These are phyloP conservation scores for Trypanosoma boissoni DNA, from an alignment of 208 protist genomes.

Conservation along the genomic window DNA sequence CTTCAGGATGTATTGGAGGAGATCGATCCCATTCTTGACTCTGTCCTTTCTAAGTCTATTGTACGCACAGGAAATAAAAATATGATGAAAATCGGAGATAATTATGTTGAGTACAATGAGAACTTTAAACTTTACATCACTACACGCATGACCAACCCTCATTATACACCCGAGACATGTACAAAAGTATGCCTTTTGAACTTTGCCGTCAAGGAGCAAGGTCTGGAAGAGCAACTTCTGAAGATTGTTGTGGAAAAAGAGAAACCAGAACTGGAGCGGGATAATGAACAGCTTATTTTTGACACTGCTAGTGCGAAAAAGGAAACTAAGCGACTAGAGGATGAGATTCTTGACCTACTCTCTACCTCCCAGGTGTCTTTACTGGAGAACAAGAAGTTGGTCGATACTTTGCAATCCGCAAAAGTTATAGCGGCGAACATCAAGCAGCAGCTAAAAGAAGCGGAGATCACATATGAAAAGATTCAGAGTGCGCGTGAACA, in stretches of 20 bases:
- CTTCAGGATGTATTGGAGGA: slow-evolving; percentile 97
- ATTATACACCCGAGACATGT: slow-evolving; percentile 98
- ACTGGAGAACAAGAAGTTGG: slow-evolving; percentile 97
- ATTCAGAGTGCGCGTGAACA: slow-evolving; percentile 96
- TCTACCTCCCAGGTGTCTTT: slow-evolving; percentile 92
- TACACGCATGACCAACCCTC: slow-evolving; percentile 96
- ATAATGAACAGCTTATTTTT: slow-evolving; percentile 97
- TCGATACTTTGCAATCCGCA: slow-evolving; percentile 96
- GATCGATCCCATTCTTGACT: slow-evolving; percentile 97
- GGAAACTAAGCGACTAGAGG: slow-evolving; percentile 96
- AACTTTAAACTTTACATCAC: slow-evolving; percentile 98
- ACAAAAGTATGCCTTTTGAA: slow-evolving; percentile 97
- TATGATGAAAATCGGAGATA: slow-evolving; percentile 97
- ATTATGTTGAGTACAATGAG: slow-evolving; percentile 96
- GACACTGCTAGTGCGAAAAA: slow-evolving; percentile 92
- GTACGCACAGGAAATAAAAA: slow-evolving; percentile 90
- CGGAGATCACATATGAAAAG: slow-evolving; percentile 94
- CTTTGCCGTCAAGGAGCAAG: slow-evolving; percentile 98
- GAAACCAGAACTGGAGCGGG: slow-evolving; percentile 96
- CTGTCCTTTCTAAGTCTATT: slow-evolving; percentile 94
- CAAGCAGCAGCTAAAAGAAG: slow-evolving; percentile 88
- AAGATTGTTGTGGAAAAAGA: slow-evolving; percentile 97
- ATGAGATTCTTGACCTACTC: slow-evolving; percentile 96
- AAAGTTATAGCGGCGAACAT: slow-evolving; percentile 97
- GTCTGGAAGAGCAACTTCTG: slow-evolving; percentile 98